phyloP scores from a whole-genome alignment of 2,329 filamentous ascomycete genomes.

The Cylindrodendrum hubeiense region DNA sequence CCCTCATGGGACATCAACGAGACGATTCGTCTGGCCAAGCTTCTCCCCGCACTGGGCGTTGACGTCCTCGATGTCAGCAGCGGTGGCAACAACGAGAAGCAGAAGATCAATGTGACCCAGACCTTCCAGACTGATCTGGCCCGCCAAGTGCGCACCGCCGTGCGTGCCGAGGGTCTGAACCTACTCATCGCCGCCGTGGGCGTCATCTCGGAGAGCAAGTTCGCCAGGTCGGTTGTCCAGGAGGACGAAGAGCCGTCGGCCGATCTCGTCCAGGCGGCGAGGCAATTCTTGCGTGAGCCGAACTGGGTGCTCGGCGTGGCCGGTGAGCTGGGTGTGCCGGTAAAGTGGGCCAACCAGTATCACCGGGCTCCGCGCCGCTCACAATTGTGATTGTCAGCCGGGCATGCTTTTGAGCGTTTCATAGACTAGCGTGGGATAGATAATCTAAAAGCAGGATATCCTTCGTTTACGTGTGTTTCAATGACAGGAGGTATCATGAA shows the following conservation, averaged over 20 bases:
- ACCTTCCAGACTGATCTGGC: slow-evolving; percentile 84
- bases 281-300: slow-evolving; percentile 86
- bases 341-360: slow-evolving; percentile 80
- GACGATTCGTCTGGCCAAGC: slow-evolving; percentile 51
- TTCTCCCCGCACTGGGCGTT: slow-evolving; percentile 79
- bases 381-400: not conserved
- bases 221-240: slow-evolving; percentile 72
- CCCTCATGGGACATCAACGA: slow-evolving; percentile 78
- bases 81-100: slow-evolving; percentile 75
- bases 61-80: slow-evolving; percentile 88
- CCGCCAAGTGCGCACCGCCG: slow-evolving; percentile 75
- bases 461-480: not conserved
- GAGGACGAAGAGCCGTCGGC: slow-evolving; percentile 59
- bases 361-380: slow-evolving; percentile 30
- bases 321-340: slow-evolving; percentile 76
- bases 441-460: not conserved
- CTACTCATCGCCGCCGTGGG: slow-evolving; percentile 82
- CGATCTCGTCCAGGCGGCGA: slow-evolving; percentile 80
- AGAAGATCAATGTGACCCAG: slow-evolving; percentile 71
- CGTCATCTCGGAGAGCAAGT: slow-evolving; percentile 75
- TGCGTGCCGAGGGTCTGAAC: slow-evolving; percentile 61
- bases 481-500: not conserved
- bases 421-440: not conserved
- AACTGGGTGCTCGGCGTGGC: slow-evolving; percentile 81
- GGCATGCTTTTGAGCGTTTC: not conserved